Base-by-base conservation (phyloP, 208 protist species). In the Trypanosoma conorhini region DNA sequence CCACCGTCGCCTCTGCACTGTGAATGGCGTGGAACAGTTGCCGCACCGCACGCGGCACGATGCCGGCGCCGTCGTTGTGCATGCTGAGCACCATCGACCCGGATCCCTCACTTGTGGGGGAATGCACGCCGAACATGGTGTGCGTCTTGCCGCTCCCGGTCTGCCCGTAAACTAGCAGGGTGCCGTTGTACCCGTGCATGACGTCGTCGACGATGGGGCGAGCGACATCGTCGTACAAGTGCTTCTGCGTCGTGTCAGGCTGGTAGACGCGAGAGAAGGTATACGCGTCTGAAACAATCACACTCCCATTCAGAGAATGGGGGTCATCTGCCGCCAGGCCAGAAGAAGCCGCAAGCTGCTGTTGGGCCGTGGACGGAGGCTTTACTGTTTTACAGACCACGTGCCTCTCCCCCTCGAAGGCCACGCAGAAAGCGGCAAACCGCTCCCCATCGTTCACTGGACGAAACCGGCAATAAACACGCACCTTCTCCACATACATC, bases 21-120 rank as follows among this genome's bases (percentile, higher is more conserved):
- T 66, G 68, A 61, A 99, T 97, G 60, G 73, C 64, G 9, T 82
- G 35, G 75, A 99, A 99, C 24, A 99, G 67, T 21, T 91, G 82
- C n/a, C 95, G 80, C 15, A 97, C 85, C 15, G 97, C 90, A 30
- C 98, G 87, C 8, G 98, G 96, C 24, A 98, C 94, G 55, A 99
- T 87, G 56, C 98, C 98, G 24, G 59, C 52, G 28, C 7, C 31
- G 31, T 75, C 26, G 19, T 46, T 22, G 22, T 50, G 22, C 26
- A 52, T 35, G 58, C 26, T 30, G 64, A 46, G 44, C 17, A 31
- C 2, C 17, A 54, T 22, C 1, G 46, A 24, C n/a, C 26, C 70
- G 31, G 66, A 74, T 44, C 69, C 35, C 54, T 83, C 76, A n/a
- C 35, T 38, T 26, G 22, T 10, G n/a, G 57, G 46, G 22, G 21